A percentile compares a stretch with the other conserved stretches of the same genome.
These are phyloP conservation scores for Choanephora cucurbitarum DNA, from an alignment of 371 early-diverging fungal genomes.

Conservation along the genomic window DNA sequence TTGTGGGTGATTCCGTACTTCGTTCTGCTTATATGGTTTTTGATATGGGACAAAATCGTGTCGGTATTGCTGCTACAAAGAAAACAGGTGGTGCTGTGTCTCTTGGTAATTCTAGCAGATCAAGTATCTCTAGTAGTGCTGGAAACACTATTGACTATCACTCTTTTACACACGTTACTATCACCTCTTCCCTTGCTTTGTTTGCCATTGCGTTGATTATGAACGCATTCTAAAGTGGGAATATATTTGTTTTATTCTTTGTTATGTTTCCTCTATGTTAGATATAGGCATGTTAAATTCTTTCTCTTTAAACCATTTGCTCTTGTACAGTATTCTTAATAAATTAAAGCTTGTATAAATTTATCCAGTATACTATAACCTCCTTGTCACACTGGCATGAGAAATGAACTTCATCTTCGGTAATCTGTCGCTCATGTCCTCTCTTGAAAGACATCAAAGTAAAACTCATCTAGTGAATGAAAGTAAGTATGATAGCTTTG, in stretches of 20 bases:
- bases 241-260: neutral
- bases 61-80: slow-evolving; percentile 49
- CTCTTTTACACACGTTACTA: neutral
- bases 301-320: no score
- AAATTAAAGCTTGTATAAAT: no score
- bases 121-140: neutral
- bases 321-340: no score
- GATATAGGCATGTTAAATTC: neutral
- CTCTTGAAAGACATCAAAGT: no score
- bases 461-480: no score
- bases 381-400: no score
- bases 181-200: neutral
- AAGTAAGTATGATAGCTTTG: no score
- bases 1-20: slow-evolving; percentile 49
- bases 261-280: neutral
- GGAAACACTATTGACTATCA: neutral
- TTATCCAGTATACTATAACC: no score
- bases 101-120: slow-evolving; percentile 1
- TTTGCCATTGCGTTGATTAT: neutral
- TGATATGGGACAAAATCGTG: slow-evolving; percentile 47
- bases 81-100: slow-evolving; percentile 35
- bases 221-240: neutral
- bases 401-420: no score
- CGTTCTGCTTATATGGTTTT: slow-evolving; percentile 50
- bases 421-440: no score